Conservation (phyloP, 2,329 filamentous ascomycete species). For the Microsporum ferrugineum region DNA sequence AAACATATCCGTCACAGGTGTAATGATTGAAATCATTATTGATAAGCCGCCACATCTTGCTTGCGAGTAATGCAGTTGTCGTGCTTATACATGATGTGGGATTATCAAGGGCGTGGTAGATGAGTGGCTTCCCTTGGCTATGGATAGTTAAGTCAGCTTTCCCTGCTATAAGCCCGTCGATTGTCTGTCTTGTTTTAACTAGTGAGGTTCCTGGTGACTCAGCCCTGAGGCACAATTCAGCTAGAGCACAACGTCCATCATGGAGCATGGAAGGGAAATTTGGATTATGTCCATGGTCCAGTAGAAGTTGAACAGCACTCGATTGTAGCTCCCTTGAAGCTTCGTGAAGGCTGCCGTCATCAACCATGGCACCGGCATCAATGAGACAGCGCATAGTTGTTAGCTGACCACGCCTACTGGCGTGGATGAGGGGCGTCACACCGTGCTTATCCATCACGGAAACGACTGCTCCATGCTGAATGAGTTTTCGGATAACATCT, state of each 20-base stretch:
- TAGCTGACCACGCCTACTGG: slow-evolving; percentile 45
- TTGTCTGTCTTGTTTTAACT: slow-evolving; percentile 40
- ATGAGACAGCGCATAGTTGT: slow-evolving; percentile 43
- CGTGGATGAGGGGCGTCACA: slow-evolving; percentile 50
- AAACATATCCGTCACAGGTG: slow-evolving; percentile 43
- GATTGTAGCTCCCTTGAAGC: slow-evolving; percentile 50
- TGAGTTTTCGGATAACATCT: slow-evolving; percentile 47
- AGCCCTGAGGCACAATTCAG: slow-evolving; percentile 50
- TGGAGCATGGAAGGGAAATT: slow-evolving; percentile 55
- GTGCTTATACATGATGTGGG: slow-evolving; percentile 44
- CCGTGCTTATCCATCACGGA: slow-evolving; percentile 47
- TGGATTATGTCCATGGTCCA: slow-evolving; percentile 50
- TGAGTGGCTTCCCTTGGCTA: slow-evolving; percentile 42
- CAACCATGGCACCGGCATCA: slow-evolving; percentile 44
- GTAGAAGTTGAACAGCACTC: slow-evolving; percentile 44
- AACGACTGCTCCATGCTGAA: slow-evolving; percentile 49
- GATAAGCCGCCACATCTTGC: slow-evolving; percentile 53
- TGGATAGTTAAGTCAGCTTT: slow-evolving; percentile 32
- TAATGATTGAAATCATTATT: slow-evolving; percentile 50
- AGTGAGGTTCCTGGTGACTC: slow-evolving; percentile 38
- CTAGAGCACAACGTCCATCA: slow-evolving; percentile 51
- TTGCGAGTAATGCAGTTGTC: slow-evolving; percentile 49
- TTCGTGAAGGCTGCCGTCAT: slow-evolving; percentile 58
- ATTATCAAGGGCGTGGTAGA: slow-evolving; percentile 49
- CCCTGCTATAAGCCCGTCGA: slow-evolving; percentile 48